Evolutionary conservation across 2,329 filamentous ascomycete species (phyloP), one percentile per base, ranked within the genome.

Genomic region (Neophaeococcomyces mojaviensis): DNA sequence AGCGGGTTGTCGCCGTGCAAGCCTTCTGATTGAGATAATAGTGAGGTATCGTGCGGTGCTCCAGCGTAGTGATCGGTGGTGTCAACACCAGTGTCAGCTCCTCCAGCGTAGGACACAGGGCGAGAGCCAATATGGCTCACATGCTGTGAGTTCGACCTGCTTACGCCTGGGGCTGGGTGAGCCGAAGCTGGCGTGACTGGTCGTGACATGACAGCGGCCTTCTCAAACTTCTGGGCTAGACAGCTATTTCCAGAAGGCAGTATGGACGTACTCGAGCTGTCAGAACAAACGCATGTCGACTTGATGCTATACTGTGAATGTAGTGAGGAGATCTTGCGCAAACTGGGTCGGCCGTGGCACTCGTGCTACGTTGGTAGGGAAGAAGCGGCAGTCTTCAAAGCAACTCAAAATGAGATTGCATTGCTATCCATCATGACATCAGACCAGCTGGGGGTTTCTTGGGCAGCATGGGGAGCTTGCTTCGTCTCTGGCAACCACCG

Each of bases 61-160:
- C 59, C 52, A 3, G 34, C 60, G 47, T 64, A 47, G 44, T 63
- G 61, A 31, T 67, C 65, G 49, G 65, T 63, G 40, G 64, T 59
- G 16, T 64, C 61, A 31, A 55, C 50, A 16, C 49, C 56, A 34
- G 55, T 54, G 5, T 58, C 58, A 49, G 54, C 56, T 44, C 54
- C 56, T 42, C 63, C 67, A 39, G 62, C 57, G 47, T 64, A 67
- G 39, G 69, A 70, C 44, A 60, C 63, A 6, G 67, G 67, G 41
- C 66, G 61, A 30, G 68, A 69, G 32, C 41, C 41, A 15, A 19
- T 22, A 16, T 33, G 19, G 22, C 30, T 32, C 9, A 6, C 4
- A 12, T 16, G 22, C 36, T 44, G 39, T 22, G 30, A 31, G 58
- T 58, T 39, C 33, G 36, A 36, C 32, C 28, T 28, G 30, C 30